These are phyloP conservation scores for Gynandropsis gynandra DNA, from an alignment of 345 rosid genomes.

Conservation along the genomic window DNA sequence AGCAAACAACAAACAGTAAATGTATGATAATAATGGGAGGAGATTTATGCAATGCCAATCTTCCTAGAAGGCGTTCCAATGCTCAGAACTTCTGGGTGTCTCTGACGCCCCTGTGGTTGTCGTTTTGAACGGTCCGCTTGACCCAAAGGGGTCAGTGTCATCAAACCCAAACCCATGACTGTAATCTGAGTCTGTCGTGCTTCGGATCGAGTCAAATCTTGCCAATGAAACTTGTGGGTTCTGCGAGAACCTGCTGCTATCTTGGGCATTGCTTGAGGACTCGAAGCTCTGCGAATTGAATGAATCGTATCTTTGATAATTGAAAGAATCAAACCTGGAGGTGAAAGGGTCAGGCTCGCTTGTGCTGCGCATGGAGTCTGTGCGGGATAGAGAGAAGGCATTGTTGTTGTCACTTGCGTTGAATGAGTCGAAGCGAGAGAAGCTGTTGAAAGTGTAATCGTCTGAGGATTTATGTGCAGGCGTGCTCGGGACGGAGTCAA, in stretches of 20 bases:
- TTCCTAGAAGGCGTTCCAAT: constrained; percentile 49
- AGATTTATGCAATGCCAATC: too few relatives aligned
- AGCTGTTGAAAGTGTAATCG: constrained; percentile 59
- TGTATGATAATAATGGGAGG: too few relatives aligned
- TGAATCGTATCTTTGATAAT: constrained; percentile 31
- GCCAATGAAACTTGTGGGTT: constrained; percentile 19
- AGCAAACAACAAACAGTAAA: too few relatives aligned
- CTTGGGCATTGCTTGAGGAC: constrained; percentile 29
- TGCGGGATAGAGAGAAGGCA: constrained; percentile 25
- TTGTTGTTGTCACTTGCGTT: neutral
- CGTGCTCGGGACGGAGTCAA: constrained; percentile 69
- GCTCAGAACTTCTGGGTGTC: constrained; percentile 32
- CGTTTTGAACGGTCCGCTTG: constrained; percentile 45
- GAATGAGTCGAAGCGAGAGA: constrained; percentile 69
- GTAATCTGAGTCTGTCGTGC: constrained; percentile 22
- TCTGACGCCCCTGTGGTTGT: constrained; percentile 32
- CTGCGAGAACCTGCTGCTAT: constrained; percentile 17
- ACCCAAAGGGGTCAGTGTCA: constrained; percentile 55
- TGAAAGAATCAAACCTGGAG: constrained; percentile 41
- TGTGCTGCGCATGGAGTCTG: constrained; percentile 35
- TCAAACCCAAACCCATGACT: constrained; percentile 49
- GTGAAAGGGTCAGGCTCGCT: constrained; percentile 32
- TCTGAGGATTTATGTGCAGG: constrained; percentile 39
- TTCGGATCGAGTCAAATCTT: constrained; percentile 38
- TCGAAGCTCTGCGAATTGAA: constrained; percentile 27